Conservation (phyloP, 495 filamentous ascomycete genomes). For the Talaromyces stipitatus region DNA sequence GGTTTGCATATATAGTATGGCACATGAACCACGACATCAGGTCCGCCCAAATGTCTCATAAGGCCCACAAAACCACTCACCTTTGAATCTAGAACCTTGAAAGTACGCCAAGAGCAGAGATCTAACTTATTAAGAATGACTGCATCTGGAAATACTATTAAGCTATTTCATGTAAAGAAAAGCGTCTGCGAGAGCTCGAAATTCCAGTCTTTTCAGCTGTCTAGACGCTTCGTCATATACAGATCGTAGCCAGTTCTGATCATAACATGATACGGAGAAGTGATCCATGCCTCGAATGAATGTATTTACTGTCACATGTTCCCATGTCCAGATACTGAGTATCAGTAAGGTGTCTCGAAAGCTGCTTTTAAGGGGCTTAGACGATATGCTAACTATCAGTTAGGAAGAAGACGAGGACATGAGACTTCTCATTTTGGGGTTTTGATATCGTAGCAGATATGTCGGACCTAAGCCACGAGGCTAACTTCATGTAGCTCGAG, state of each 20-base stretch:
- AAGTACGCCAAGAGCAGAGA: too few relatives aligned
- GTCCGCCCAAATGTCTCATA: neutral
- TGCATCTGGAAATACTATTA: neutral
- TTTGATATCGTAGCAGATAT: neutral
- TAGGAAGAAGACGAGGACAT: neutral
- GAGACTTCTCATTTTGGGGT: neutral
- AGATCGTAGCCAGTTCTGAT: neutral
- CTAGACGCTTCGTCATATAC: neutral
- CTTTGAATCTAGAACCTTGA: neutral
- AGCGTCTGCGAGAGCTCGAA: neutral
- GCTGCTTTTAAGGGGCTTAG: neutral
- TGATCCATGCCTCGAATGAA: too few relatives aligned
- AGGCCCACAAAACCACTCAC: neutral
- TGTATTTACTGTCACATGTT: neutral
- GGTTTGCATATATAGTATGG: neutral
- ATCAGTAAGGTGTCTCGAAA: neutral
- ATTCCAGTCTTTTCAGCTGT: neutral
- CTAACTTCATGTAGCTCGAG: neutral
- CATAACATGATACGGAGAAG: neutral
- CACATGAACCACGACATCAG: neutral
- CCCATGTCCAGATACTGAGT: neutral
- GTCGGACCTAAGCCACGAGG: neutral
- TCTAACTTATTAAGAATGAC: too few relatives aligned
- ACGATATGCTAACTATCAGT: neutral
- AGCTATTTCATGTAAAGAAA: neutral